A percentile compares a stretch with the other conserved stretches of the same genome.
Evolutionary conservation across 2,329 filamentous ascomycete genomes (phyloP).

Genomic region (Penicillium corylophilum): DNA sequence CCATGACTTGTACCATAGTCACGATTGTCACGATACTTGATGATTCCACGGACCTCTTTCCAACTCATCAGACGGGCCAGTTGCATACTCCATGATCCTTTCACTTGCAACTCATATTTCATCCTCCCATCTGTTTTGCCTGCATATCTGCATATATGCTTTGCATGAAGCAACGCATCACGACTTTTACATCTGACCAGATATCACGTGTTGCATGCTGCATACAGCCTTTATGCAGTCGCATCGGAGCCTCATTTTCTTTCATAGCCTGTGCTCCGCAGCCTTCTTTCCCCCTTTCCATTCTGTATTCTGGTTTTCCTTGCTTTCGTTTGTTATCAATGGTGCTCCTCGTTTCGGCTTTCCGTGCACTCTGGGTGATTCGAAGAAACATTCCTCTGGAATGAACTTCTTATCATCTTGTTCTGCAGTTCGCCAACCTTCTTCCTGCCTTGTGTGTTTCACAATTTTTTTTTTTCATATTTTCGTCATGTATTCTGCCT

Average conservation of each 20-base stretch:
- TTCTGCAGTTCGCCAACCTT: not conserved
- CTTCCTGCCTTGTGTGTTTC: constrained; percentile 18
- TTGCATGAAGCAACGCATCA: constrained; percentile 23
- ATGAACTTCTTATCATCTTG: not conserved
- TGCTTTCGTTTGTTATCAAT: not conserved
- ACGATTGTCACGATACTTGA: constrained; percentile 39
- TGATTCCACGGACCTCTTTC: constrained; percentile 26
- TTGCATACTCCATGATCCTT: constrained; percentile 20
- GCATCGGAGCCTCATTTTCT: constrained; percentile 3
- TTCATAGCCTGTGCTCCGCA: not conserved
- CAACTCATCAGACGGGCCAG: constrained; percentile 25
- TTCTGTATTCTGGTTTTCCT: constrained; percentile 7
- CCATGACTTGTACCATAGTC: constrained; percentile 29
- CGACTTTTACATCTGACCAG: constrained; percentile 20
- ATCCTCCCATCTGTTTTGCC: constrained; percentile 15
- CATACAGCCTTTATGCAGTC: constrained; percentile 19
- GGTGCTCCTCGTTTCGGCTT: not conserved
- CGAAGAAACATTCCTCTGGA: not conserved
- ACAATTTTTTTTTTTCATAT: constrained; percentile 10
- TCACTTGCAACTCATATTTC: constrained; percentile 6
- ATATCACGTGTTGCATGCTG: constrained; percentile 22
- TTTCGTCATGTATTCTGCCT: constrained; percentile 12
- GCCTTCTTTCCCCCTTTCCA: constrained; percentile 3
- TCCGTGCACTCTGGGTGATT: not conserved
- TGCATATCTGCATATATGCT: constrained; percentile 14